These are phyloP conservation scores for Tuber microsphaerosporum DNA, from an alignment of 495 filamentous ascomycete species.

Conservation along the genomic window DNA sequence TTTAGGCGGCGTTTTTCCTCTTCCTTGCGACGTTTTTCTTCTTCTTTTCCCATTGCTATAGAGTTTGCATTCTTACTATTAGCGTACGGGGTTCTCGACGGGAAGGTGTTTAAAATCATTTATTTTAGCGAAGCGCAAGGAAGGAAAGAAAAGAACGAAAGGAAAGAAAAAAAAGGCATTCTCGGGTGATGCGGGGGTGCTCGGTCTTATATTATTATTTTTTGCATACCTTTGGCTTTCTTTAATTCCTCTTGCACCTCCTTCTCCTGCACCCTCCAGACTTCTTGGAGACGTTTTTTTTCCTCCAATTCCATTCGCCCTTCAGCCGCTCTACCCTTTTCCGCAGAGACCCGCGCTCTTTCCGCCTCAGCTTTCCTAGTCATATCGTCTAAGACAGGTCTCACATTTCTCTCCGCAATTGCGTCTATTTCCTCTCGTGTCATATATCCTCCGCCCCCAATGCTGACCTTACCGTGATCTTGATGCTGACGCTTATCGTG, in stretches of 20 bases:
- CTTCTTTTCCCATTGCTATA: conserved; percentile 48
- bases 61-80: not conserved
- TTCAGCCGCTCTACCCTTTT: conserved; percentile 51
- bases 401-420: conserved; percentile 71
- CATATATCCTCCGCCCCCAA: conserved; percentile 75
- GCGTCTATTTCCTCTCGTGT: conserved; percentile 71
- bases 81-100: not conserved
- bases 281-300: conserved; percentile 42
- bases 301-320: conserved; percentile 50
- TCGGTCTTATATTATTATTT: conserved; percentile 4
- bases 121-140: not conserved
- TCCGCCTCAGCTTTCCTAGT: conserved; percentile 64
- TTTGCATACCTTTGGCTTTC: conserved; percentile 45
- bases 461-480: conserved; percentile 60
- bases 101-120: not conserved
- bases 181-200: not conserved
- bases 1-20: conserved; percentile 47
- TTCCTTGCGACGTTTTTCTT: conserved; percentile 46
- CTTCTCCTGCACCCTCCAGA: conserved; percentile 39
- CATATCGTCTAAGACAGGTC: conserved; percentile 87
- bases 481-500: conserved; percentile 26
- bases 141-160: conserved; percentile 1
- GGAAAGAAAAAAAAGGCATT: conserved; percentile 2
- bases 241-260: conserved; percentile 46
- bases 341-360: conserved; percentile 54